phyloP scores from a whole-genome alignment of 208 protist genomes.

The Acanthamoeba triangularis region DNA sequence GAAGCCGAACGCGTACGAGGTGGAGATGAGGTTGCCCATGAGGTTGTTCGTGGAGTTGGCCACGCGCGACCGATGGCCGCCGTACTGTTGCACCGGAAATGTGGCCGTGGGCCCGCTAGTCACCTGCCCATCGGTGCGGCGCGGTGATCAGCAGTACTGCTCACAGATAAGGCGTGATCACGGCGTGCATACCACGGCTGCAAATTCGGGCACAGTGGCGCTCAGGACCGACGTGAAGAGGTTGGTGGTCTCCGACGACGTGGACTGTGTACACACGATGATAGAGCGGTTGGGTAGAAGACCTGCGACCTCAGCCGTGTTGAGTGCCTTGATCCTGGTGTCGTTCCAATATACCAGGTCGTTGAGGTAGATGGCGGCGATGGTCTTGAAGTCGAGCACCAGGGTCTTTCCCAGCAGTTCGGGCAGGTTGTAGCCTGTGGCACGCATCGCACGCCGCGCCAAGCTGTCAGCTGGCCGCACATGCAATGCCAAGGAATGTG shows the following conservation, averaged over 20 bases:
- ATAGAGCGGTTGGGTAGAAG: background rate
- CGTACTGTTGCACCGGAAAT: background rate
- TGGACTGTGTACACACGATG: background rate
- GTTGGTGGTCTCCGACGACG: background rate
- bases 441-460: too few relatives aligned
- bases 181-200: background rate
- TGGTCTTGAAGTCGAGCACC: background rate
- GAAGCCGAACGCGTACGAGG: background rate
- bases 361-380: background rate
- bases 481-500: too few relatives aligned
- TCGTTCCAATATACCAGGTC: slow-evolving; percentile 26
- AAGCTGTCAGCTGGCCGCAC: too few relatives aligned
- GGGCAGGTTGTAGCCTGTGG: background rate
- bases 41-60: background rate
- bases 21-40: background rate
- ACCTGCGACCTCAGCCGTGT: background rate
- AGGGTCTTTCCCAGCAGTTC: background rate
- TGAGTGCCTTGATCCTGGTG: background rate
- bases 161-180: accelerated
- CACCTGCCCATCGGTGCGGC: background rate
- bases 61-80: background rate
- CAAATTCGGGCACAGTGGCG: background rate
- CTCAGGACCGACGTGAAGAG: background rate
- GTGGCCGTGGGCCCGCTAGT: background rate
- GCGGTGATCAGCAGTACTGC: too few relatives aligned